Percentiles rank a stretch among this genome's conserved stretches.
These are phyloP conservation scores for Periconia sp. DNA, from an alignment of 2,329 filamentous ascomycete genomes.

Conservation along the genomic window DNA sequence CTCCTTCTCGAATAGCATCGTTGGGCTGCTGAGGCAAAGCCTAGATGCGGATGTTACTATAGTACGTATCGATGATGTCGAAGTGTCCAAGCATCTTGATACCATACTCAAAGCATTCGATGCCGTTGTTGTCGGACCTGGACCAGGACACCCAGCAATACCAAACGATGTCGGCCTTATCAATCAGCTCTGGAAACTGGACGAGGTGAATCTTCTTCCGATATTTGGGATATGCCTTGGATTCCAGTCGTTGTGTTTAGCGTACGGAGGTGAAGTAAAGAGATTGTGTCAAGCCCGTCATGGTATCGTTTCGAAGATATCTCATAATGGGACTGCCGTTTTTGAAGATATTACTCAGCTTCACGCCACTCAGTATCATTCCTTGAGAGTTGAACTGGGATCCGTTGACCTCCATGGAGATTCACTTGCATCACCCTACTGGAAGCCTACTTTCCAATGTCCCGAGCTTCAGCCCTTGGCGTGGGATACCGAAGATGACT, in stretches of 20 bases:
- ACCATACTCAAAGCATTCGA: conserved; percentile 65
- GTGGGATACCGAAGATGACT: conserved; percentile 45
- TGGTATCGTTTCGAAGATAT: conserved; percentile 74
- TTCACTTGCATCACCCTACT: conserved; percentile 17
- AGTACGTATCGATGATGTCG: conserved; percentile 66
- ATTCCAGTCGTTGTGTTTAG: conserved; percentile 76
- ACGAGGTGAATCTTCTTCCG: conserved; percentile 65
- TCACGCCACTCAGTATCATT: conserved; percentile 76
- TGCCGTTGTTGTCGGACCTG: conserved; percentile 85
- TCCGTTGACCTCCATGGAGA: conserved; percentile 29
- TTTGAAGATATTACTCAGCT: conserved; percentile 66
- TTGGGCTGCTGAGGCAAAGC: conserved; percentile 73
- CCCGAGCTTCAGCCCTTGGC: conserved; percentile 42
- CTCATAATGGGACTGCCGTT: conserved; percentile 64
- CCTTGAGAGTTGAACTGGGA: conserved; percentile 48
- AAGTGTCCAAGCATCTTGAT: conserved; percentile 35
- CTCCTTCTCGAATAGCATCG: conserved; percentile 91
- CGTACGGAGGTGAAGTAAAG: conserved; percentile 68
- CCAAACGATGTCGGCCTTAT: conserved; percentile 79
- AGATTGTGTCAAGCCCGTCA: conserved; percentile 73
- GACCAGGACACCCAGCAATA: conserved; percentile 76
- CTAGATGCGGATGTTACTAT: conserved; percentile 71
- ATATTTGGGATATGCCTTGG: conserved; percentile 85
- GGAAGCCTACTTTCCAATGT: conserved; percentile 30
- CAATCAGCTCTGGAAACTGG: conserved; percentile 71